A percentile compares a stretch with the other conserved stretches of the same genome.
phyloP scores from a whole-genome alignment of 1,284 basidiomycete genomes.

The Cutaneotrichosporon dermatis region DNA sequence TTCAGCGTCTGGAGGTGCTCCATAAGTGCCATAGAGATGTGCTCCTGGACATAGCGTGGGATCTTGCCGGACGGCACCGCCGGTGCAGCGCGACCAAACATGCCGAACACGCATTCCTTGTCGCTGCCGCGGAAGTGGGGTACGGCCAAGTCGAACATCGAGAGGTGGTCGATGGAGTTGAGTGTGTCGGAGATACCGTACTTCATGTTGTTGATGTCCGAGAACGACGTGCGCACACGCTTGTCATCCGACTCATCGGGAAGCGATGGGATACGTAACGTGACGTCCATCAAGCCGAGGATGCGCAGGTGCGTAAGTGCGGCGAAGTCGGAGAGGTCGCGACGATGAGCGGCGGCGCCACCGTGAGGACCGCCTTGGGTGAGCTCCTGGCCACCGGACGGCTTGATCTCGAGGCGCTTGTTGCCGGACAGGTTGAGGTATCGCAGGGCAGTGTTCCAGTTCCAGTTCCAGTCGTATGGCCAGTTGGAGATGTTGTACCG shows the following conservation, averaged over 20 bases:
- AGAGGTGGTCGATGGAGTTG: constrained; percentile 67
- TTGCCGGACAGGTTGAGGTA: constrained; percentile 88
- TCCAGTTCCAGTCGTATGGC: constrained; percentile 99
- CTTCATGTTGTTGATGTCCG: constrained; percentile 86
- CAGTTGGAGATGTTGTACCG: constrained; percentile 99
- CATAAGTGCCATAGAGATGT: constrained; percentile 63
- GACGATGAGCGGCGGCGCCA: constrained; percentile 30
- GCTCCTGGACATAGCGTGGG: constrained; percentile 72
- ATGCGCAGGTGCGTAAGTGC: constrained; percentile 74
- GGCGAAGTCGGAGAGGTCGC: constrained; percentile 77
- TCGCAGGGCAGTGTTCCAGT: constrained; percentile 87
- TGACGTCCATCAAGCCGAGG: constrained; percentile 96
- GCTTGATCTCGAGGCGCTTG: constrained; percentile 82
- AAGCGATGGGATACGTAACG: constrained; percentile 73
- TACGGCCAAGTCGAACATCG: constrained; percentile 91
- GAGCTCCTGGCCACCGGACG: constrained; percentile 53
- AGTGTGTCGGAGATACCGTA: constrained; percentile 98
- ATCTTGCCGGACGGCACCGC: constrained; percentile 52
- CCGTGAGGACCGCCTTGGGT: constrained; percentile 12
- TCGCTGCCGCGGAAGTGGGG: constrained; percentile 73
- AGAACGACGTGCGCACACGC: constrained; percentile 85
- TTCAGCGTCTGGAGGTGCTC: constrained; percentile 58
- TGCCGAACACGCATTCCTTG: constrained; percentile 88
- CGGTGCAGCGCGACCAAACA: constrained; percentile 78
- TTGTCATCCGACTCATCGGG: constrained; percentile 90